A percentile compares a stretch with the other conserved stretches of the same genome.
phyloP scores from a whole-genome alignment of 257 asterid species.

The Ligustrum vulgare region DNA sequence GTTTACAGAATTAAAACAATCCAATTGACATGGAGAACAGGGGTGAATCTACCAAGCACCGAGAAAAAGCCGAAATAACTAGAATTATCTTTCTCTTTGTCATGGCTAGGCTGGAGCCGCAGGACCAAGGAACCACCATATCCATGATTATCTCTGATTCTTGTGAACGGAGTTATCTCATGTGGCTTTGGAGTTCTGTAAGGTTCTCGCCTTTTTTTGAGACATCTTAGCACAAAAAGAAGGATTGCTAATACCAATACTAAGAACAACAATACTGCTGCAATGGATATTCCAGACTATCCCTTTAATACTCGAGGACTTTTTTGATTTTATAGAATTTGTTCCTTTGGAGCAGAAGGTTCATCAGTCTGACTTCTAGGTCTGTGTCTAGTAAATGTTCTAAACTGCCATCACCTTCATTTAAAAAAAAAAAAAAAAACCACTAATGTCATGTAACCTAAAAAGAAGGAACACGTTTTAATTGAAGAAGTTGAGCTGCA shows the following conservation, averaged over 20 bases:
- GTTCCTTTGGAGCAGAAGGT: conserved; percentile 54
- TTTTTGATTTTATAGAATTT: conserved; percentile 45
- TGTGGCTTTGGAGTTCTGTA: conserved; percentile 61
- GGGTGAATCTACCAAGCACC: neutral
- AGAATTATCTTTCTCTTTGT: conserved; percentile 62
- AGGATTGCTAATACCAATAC: conserved; percentile 62
- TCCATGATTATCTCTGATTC: conserved; percentile 59
- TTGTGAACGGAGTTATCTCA: conserved; percentile 72
- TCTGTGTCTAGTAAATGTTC: conserved; percentile 60
- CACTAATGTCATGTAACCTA: no score
- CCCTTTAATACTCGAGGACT: conserved; percentile 47
- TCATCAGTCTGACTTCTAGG: conserved; percentile 65
- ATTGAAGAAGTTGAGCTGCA: no score
- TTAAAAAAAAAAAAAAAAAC: no score
- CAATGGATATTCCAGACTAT: conserved; percentile 85
- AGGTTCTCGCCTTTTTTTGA: conserved; percentile 52
- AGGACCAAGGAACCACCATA: conserved; percentile 42
- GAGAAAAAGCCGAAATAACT: neutral
- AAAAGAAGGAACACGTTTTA: no score
- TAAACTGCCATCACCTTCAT: no score
- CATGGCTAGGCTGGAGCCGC: conserved; percentile 44
- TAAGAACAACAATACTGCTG: conserved; percentile 59
- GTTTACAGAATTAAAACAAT: conserved; percentile 23
- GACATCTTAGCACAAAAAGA: conserved; percentile 68
- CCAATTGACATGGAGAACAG: neutral